phyloP scores from a whole-genome alignment of 2,329 filamentous ascomycete species.

The Neofusicoccum sp. region DNA sequence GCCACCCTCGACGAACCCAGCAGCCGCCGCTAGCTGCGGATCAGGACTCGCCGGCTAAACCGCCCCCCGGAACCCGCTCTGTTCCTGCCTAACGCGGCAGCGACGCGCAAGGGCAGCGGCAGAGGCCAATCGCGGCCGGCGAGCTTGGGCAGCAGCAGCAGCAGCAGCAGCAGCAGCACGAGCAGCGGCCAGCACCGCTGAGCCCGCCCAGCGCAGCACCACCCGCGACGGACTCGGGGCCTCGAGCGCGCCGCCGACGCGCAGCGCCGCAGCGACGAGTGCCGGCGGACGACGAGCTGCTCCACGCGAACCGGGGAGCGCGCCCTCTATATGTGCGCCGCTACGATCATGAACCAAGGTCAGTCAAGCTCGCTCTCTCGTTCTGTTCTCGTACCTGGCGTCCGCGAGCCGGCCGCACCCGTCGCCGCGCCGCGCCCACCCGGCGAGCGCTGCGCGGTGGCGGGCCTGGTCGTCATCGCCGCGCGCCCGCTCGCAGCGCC shows the following conservation, averaged over 20 bases:
- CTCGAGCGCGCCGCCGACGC: no score
- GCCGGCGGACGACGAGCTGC: constrained; percentile 60
- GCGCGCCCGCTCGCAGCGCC: background rate
- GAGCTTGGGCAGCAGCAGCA: background rate
- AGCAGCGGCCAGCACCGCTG: background rate
- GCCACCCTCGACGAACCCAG: background rate
- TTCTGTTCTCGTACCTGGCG: constrained; percentile 17
- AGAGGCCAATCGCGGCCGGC: background rate
- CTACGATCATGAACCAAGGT: constrained; percentile 20
- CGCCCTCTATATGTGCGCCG: constrained; percentile 18
- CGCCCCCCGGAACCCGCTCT: constrained; percentile 6
- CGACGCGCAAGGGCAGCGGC: background rate
- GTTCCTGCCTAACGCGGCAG: constrained; percentile 17
- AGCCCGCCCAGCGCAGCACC: background rate
- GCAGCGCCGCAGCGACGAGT: no score
- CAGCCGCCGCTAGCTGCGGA: constrained; percentile 1
- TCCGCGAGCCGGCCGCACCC: background rate
- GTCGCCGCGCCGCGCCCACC: background rate
- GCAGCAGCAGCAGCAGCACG: background rate
- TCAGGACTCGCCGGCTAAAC: constrained; percentile 4
- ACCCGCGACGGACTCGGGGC: no score
- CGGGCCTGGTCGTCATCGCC: background rate
- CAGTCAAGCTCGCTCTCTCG: constrained; percentile 13
- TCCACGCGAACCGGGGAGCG: constrained; percentile 75
- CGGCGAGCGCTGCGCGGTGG: background rate